Conservation (phyloP, 2,329 filamentous ascomycete species). For the Rutstroemia sp. region DNA sequence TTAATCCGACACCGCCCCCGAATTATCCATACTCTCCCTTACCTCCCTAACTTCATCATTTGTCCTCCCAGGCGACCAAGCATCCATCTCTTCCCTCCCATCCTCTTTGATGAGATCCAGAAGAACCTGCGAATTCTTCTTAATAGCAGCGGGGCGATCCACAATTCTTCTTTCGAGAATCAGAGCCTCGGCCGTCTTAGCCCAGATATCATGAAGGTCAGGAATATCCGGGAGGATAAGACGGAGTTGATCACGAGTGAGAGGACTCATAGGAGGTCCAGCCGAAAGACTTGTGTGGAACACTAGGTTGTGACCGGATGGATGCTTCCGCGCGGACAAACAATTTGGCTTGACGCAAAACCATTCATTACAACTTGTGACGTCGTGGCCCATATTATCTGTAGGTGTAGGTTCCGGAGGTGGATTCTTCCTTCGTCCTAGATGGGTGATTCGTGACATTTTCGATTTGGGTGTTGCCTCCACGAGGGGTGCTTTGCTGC, state of each 20-base stretch:
- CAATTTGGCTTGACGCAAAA: slow-evolving; percentile 30
- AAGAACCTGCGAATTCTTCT: slow-evolving; percentile 54
- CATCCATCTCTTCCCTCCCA: slow-evolving; percentile 50
- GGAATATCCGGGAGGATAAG: slow-evolving; percentile 48
- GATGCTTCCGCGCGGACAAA: slow-evolving; percentile 18
- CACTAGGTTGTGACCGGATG: slow-evolving; percentile 35
- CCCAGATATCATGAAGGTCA: slow-evolving; percentile 52
- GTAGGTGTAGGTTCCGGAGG: neutral
- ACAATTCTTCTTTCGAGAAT: slow-evolving; percentile 55
- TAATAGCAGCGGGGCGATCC: slow-evolving; percentile 50
- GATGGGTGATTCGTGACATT: slow-evolving; percentile 38
- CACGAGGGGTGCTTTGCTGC: slow-evolving; percentile 29
- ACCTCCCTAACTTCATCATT: neutral
- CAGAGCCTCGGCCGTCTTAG: slow-evolving; percentile 53
- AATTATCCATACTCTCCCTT: neutral
- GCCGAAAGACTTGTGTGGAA: slow-evolving; percentile 53
- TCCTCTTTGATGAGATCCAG: slow-evolving; percentile 58
- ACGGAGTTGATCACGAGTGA: slow-evolving; percentile 43
- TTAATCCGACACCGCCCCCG: slow-evolving; percentile 3
- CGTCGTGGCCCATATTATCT: slow-evolving; percentile 18
- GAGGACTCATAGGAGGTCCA: slow-evolving; percentile 54
- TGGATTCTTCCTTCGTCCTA: slow-evolving; percentile 47
- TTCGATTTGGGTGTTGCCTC: slow-evolving; percentile 40
- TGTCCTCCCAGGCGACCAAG: slow-evolving; percentile 38
- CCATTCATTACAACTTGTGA: slow-evolving; percentile 27